A percentile compares a stretch with the other conserved stretches of the same genome.
Evolutionary conservation across 2,329 filamentous ascomycete genomes (phyloP).

Genomic region (Ophiostoma ulmi): DNA sequence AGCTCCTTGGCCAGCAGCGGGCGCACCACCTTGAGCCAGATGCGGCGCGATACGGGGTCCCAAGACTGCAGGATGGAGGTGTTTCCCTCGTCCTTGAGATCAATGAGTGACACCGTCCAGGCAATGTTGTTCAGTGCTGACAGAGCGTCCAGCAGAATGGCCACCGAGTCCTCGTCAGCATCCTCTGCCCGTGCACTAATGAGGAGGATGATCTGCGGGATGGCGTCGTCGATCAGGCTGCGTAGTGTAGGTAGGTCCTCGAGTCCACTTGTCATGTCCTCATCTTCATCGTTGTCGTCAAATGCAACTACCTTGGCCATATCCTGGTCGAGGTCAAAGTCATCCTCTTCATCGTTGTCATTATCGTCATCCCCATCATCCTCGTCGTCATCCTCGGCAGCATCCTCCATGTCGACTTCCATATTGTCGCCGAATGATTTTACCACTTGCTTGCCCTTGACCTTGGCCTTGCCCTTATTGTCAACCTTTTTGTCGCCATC

Average conservation of each 20-base stretch:
- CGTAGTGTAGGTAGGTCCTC: conserved; percentile 53
- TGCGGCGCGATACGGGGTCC: conserved; percentile 47
- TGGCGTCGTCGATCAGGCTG: conserved; percentile 41
- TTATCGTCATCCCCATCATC: conserved; percentile 33
- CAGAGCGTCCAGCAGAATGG: conserved; percentile 51
- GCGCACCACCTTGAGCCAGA: conserved; percentile 55
- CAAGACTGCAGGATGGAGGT: conserved; percentile 49
- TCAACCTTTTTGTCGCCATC: conserved; percentile 32
- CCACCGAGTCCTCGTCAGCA: conserved; percentile 29
- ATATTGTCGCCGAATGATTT: conserved; percentile 32
- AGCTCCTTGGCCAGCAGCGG: conserved; percentile 57
- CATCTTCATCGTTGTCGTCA: conserved; percentile 38
- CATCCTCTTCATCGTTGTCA: conserved; percentile 21
- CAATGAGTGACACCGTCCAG: conserved; percentile 60
- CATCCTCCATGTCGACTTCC: conserved; percentile 38
- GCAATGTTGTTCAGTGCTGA: conserved; percentile 62
- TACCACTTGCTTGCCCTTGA: conserved; percentile 14
- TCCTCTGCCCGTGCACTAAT: conserved; percentile 37
- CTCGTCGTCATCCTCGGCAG: conserved; percentile 19
- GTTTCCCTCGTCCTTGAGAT: conserved; percentile 53
- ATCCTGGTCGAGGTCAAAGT: conserved; percentile 41
- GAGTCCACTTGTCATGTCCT: conserved; percentile 42
- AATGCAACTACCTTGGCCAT: conserved; percentile 59
- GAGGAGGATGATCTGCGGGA: conserved; percentile 48
- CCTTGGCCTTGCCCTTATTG: conserved; percentile 33